Conservation (phyloP, 345 rosid species). For the Eucalyptus curtisii region DNA sequence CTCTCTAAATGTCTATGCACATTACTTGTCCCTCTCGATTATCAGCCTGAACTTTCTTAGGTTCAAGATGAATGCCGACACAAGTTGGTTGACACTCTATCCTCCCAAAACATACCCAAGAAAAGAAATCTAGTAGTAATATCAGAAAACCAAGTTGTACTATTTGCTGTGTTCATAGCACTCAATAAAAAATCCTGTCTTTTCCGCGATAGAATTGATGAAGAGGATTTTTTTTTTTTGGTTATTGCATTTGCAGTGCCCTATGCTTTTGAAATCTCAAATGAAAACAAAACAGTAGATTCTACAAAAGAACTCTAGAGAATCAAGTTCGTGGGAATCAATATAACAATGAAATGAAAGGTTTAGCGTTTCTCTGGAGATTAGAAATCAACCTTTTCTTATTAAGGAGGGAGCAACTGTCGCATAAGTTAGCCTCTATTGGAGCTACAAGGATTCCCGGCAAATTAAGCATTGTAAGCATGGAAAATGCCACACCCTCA, state of each 20-base stretch:
- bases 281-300: not conserved
- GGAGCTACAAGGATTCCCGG: not conserved
- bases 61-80: not conserved
- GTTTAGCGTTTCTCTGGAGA: not conserved
- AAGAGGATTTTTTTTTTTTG: not conserved
- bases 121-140: not conserved
- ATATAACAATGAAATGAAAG: not conserved
- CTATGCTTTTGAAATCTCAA: not conserved
- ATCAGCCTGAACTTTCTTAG: not conserved
- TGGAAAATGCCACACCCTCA: not conserved
- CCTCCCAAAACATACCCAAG: not conserved
- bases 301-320: not conserved
- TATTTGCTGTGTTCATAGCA: not conserved
- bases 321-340: not conserved
- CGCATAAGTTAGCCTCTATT: not conserved
- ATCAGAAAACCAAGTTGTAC: not conserved
- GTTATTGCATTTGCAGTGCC: not conserved
- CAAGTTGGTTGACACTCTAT: not conserved
- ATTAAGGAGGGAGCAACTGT: not conserved
- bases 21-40: not conserved
- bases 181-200: not conserved
- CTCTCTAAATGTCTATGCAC: not conserved
- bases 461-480: not conserved
- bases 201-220: not conserved
- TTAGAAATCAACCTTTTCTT: not conserved